Conservation (phyloP, 257 asterid genomes). For the Mentha longifolia region DNA sequence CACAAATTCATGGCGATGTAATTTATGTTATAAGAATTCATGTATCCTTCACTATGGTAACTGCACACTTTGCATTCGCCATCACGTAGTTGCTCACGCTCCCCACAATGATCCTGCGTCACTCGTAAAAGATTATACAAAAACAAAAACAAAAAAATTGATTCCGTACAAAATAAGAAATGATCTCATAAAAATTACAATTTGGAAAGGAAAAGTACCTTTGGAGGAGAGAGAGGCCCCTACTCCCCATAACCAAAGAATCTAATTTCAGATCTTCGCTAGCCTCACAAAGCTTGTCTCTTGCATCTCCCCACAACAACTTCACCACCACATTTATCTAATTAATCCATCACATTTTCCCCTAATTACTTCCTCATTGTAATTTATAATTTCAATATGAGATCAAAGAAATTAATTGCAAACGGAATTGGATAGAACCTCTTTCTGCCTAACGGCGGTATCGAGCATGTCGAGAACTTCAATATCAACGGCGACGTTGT, state of each 20-base stretch:
- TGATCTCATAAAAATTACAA: background rate
- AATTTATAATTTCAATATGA: no score
- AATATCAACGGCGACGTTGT: conserved; percentile 58
- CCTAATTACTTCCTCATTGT: background rate
- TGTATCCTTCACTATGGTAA: conserved; percentile 70
- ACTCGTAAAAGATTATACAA: no score
- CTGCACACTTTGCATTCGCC: conserved; percentile 61
- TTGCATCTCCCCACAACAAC: conserved; percentile 87
- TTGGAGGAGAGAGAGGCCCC: conserved; percentile 66
- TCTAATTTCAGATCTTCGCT: conserved; percentile 68
- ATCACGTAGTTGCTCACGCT: conserved; percentile 74
- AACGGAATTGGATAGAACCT: conserved; percentile 44
- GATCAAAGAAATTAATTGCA: background rate
- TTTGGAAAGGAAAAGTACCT: conserved; percentile 40
- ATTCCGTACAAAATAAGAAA: background rate
- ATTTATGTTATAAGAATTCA: no score
- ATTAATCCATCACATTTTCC: background rate
- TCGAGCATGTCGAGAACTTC: conserved; percentile 90
- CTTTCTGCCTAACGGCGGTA: conserved; percentile 82
- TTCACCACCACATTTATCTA: conserved; percentile 71
- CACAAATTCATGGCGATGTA: no score
- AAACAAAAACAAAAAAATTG: no score
- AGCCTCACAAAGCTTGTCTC: conserved; percentile 76
- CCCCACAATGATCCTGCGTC: conserved; percentile 69
- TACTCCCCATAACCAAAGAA: conserved; percentile 80